phyloP scores from a whole-genome alignment of 192 early-diverging fungal species.

The Allomyces macrogynus region DNA sequence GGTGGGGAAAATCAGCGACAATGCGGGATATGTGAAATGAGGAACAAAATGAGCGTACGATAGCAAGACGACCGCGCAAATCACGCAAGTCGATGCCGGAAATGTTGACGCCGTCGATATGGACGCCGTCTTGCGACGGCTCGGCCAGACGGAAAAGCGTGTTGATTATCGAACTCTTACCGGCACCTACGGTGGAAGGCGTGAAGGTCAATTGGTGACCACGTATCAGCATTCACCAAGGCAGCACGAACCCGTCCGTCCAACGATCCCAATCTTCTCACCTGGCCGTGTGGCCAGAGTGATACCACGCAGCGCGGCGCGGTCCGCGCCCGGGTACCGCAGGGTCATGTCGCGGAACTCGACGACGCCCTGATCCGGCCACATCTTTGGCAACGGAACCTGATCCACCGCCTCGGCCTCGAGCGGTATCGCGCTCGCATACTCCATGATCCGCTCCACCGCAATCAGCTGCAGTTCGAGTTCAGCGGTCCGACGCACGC shows the following conservation, averaged over 20 bases:
- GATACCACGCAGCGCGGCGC: not conserved
- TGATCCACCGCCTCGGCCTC: constrained; percentile 41
- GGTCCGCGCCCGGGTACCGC: not conserved
- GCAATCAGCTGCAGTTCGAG: constrained; percentile 33
- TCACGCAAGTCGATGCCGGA: no score
- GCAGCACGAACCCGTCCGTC: not conserved
- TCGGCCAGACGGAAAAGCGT: no score
- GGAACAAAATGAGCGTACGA: no score
- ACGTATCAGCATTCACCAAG: not conserved
- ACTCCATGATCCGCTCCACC: constrained; percentile 74
- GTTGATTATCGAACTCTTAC: no score
- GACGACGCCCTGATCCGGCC: not conserved
- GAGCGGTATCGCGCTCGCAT: constrained; percentile 51
- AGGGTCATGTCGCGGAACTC: not conserved
- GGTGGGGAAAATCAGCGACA: no score
- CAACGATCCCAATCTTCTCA: not conserved
- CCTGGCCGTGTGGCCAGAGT: not conserved
- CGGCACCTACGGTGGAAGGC: no score
- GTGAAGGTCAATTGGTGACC: no score
- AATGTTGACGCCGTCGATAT: no score
- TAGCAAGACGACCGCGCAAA: no score
- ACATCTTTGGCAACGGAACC: not conserved
- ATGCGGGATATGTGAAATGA: no score
- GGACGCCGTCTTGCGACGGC: no score
- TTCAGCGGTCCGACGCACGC: constrained; percentile 33